Conservation (phyloP, 768 basidiomycete genomes). For the Botryobasidium botryosum region DNA sequence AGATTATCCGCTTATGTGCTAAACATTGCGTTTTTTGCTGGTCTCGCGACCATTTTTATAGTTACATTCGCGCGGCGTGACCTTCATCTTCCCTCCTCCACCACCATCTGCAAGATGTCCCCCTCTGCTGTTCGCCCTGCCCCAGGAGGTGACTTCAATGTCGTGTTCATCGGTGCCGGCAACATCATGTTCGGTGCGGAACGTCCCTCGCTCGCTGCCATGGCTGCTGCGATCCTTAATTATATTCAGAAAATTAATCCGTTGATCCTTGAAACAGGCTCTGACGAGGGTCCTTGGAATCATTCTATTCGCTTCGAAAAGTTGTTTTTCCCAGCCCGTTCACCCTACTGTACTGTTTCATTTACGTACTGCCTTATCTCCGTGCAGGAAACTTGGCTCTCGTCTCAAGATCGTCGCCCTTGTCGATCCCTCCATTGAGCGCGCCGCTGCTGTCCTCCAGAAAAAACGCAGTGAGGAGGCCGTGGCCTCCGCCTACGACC, state of each 20-base stretch:
- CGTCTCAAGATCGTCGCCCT: conserved; percentile 92
- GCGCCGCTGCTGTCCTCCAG: conserved; percentile 61
- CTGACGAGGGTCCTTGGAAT: conserved; percentile 83
- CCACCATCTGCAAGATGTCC: not conserved
- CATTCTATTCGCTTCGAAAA: conserved; percentile 84
- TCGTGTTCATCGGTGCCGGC: conserved; percentile 88
- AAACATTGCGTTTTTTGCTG: too few relatives aligned
- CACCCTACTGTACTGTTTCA: not conserved
- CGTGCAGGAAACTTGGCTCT: conserved; percentile 70
- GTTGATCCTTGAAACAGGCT: conserved; percentile 32
- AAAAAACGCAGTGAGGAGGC: conserved; percentile 81
- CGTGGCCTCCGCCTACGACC: conserved; percentile 82
- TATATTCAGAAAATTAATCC: not conserved
- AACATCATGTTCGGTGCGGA: conserved; percentile 90
- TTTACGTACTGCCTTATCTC: not conserved
- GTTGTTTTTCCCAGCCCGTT: conserved; percentile 29
- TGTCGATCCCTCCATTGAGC: conserved; percentile 77
- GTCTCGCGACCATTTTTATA: too few relatives aligned
- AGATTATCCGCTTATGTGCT: too few relatives aligned
- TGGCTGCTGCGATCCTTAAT: not conserved
- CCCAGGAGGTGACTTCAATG: conserved; percentile 62
- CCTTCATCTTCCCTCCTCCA: not conserved
- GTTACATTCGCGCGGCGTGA: not conserved
- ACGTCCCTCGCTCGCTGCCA: not conserved
- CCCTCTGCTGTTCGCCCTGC: conserved; percentile 7